These are phyloP conservation scores for Ogataea paraovalis DNA, from an alignment of 805 yeast genomes.

Conservation along the genomic window DNA sequence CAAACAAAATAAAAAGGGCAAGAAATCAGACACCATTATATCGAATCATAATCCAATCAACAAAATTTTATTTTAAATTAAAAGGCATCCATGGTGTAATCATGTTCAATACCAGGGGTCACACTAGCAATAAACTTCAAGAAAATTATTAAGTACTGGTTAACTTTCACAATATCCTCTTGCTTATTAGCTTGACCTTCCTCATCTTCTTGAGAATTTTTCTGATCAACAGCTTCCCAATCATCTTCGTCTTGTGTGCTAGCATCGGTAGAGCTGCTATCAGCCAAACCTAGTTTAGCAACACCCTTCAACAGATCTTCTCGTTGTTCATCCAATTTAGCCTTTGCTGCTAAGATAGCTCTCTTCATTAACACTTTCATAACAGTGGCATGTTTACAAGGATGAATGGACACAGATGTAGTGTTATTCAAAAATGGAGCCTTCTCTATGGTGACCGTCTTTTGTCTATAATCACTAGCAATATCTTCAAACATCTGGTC, in stretches of 20 bases:
- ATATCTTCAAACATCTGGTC: slow-evolving; percentile 94
- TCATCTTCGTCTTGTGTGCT: slow-evolving; percentile 35
- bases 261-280: slow-evolving; percentile 18
- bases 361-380: slow-evolving; percentile 83
- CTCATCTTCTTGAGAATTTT: slow-evolving; percentile 1
- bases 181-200: slow-evolving; percentile 18
- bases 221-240: slow-evolving; percentile 52
- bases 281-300: slow-evolving; percentile 45
- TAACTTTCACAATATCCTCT: slow-evolving; percentile 61
- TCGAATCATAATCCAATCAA: neutral
- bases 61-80: too few relatives aligned
- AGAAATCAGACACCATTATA: neutral
- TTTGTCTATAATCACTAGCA: slow-evolving; percentile 84
- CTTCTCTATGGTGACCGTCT: slow-evolving; percentile 93
- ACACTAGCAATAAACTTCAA: slow-evolving; percentile 94
- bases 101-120: slow-evolving; percentile 96
- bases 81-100: slow-evolving; percentile 96
- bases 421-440: slow-evolving; percentile 78
- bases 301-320: slow-evolving; percentile 37
- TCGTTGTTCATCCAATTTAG: slow-evolving; percentile 30
- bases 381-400: slow-evolving; percentile 92
- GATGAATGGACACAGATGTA: slow-evolving; percentile 87
- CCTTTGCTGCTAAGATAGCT: slow-evolving; percentile 48
- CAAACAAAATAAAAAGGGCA: neutral
- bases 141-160: slow-evolving; percentile 85